These are phyloP conservation scores for Volvox reticuliferus DNA, from an alignment of 139 green algal species.

Conservation along the genomic window DNA sequence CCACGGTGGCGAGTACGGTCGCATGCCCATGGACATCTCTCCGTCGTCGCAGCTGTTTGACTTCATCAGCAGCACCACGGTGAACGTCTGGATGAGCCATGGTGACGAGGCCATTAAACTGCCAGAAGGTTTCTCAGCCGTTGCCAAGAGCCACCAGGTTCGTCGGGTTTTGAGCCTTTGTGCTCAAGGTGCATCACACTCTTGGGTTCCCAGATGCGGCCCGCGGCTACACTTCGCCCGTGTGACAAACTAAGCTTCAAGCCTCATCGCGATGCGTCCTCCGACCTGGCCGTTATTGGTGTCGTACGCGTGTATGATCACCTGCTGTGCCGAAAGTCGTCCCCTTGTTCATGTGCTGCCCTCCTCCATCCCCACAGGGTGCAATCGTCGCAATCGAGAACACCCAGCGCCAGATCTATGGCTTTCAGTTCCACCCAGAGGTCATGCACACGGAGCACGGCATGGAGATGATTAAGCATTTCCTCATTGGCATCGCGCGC, in stretches of 20 bases:
- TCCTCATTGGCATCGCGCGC: constrained; percentile 88
- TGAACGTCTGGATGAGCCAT: constrained; percentile 99
- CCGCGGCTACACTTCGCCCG: no score
- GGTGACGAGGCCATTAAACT: constrained; percentile 93
- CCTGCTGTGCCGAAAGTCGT: no score
- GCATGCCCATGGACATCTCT: constrained; percentile 90
- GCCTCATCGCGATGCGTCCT: no score
- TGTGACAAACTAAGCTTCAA: no score
- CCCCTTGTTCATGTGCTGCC: no score
- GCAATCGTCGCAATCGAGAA: constrained; percentile 96
- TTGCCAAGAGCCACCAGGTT: constrained; percentile 87
- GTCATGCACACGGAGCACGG: constrained; percentile 93
- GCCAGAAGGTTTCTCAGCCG: constrained; percentile 88
- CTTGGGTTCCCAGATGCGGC: no score
- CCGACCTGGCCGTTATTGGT: no score
- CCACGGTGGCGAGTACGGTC: constrained; percentile 95
- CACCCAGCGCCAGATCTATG: constrained; percentile 83
- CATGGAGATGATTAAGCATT: constrained; percentile 89
- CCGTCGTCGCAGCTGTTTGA: constrained; percentile 79
- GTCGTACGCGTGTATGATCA: no score
- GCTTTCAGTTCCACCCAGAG: constrained; percentile 98
- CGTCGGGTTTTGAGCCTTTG: not conserved
- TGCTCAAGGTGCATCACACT: no score
- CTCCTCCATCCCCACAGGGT: constrained; percentile 67
- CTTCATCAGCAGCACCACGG: constrained; percentile 45